These are phyloP conservation scores for Fusarium mundagurra DNA, from an alignment of 2,329 filamentous ascomycete genomes.

Conservation along the genomic window DNA sequence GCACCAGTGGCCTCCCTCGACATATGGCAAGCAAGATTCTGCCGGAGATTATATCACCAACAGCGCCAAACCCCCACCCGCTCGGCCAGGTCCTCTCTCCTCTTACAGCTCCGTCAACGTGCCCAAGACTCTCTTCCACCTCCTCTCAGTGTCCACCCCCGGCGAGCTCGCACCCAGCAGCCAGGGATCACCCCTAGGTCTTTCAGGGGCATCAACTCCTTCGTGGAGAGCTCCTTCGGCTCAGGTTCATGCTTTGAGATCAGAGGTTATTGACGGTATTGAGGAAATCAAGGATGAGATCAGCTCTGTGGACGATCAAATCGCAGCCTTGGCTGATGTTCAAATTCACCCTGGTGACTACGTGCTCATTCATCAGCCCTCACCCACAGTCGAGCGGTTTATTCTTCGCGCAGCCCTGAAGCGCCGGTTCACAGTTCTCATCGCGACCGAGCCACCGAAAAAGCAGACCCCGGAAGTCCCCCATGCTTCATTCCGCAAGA, in stretches of 20 bases:
- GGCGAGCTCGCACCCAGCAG: constrained; percentile 49
- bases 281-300: constrained; percentile 97
- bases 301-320: constrained; percentile 90
- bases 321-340: constrained; percentile 86
- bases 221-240: constrained; percentile 52
- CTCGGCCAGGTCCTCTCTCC: constrained; percentile 69
- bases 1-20: constrained; percentile 46
- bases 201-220: constrained; percentile 62
- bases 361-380: constrained; percentile 88
- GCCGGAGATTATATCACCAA: constrained; percentile 44
- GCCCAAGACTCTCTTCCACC: constrained; percentile 84
- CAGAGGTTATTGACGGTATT: constrained; percentile 93
- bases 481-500: constrained; percentile 74
- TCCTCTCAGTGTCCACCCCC: constrained; percentile 78
- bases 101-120: constrained; percentile 72
- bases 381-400: constrained; percentile 88
- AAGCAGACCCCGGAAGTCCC: constrained; percentile 50
- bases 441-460: constrained; percentile 72
- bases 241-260: constrained; percentile 76
- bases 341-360: constrained; percentile 95
- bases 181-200: constrained; percentile 58
- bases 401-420: constrained; percentile 87
- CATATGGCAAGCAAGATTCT: constrained; percentile 49
- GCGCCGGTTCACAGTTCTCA: constrained; percentile 89
- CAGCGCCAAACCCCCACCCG: constrained; percentile 46